These are phyloP conservation scores for Phytophthora lateralis DNA, from an alignment of 352 stramenopile species.

Conservation along the genomic window DNA sequence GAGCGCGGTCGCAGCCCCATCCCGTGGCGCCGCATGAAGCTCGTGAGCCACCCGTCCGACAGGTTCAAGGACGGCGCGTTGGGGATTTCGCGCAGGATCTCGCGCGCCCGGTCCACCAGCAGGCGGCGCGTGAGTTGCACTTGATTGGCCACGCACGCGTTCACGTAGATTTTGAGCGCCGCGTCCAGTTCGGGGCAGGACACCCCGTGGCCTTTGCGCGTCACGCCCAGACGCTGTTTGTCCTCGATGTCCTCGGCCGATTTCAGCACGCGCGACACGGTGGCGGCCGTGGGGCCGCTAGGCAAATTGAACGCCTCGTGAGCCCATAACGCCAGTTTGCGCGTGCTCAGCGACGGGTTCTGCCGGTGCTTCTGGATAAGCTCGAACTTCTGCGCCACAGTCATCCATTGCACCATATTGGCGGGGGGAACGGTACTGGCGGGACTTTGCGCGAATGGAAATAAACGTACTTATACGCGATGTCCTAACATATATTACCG, in stretches of 20 bases:
- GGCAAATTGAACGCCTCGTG: constrained; percentile 37
- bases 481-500: too few species aligned
- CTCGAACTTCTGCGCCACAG: constrained; percentile 38
- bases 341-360: constrained; percentile 25
- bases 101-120: constrained; percentile 26
- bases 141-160: constrained; percentile 17
- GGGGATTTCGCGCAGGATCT: constrained; percentile 28
- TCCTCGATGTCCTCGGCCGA: constrained; percentile 33
- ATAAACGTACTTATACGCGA: too few species aligned
- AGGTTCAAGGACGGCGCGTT: constrained; percentile 30
- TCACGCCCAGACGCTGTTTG: constrained; percentile 34
- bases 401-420: constrained; percentile 45
- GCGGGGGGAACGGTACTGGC: not conserved
- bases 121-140: constrained; percentile 31
- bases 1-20: constrained; percentile 30
- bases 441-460: too few species aligned
- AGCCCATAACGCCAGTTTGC: constrained; percentile 33
- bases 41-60: constrained; percentile 38
- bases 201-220: constrained; percentile 33
- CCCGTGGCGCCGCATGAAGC: constrained; percentile 37
- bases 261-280: constrained; percentile 36
- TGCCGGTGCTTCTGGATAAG: constrained; percentile 38
- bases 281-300: constrained; percentile 21
- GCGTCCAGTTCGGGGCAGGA: constrained; percentile 29
- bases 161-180: constrained; percentile 28